A percentile compares a stretch with the other conserved stretches of the same genome.
phyloP scores from a whole-genome alignment of 441 rosid genomes.

The Pelargonium myrrhifolium region DNA sequence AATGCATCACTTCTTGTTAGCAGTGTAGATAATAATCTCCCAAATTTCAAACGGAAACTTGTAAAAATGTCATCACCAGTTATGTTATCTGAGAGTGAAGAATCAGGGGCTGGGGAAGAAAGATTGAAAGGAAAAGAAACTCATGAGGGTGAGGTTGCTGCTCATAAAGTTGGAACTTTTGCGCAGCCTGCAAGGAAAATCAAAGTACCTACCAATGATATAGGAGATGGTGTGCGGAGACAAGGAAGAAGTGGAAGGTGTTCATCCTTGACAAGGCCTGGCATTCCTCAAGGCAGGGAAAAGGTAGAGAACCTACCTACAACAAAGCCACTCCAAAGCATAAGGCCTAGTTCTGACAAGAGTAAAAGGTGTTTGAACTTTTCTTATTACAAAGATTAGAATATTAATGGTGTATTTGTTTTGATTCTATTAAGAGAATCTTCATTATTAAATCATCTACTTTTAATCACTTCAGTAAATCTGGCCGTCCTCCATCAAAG shows the following conservation, averaged over 20 bases:
- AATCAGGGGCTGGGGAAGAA: slow-evolving; percentile 74
- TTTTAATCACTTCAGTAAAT: slow-evolving; percentile 50
- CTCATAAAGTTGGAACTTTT: slow-evolving; percentile 45
- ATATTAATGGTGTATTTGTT: neutral
- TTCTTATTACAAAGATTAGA: slow-evolving; percentile 11
- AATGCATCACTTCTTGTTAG: slow-evolving; percentile 38
- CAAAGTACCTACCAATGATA: slow-evolving; percentile 46
- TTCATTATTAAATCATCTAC: slow-evolving; percentile 13
- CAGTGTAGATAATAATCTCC: slow-evolving; percentile 35
- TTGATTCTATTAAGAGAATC: slow-evolving; percentile 9
- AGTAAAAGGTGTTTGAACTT: slow-evolving; percentile 37
- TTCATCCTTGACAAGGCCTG: slow-evolving; percentile 43
- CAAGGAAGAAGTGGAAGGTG: slow-evolving; percentile 72
- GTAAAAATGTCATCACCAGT: slow-evolving; percentile 61
- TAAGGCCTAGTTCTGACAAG: slow-evolving; percentile 56
- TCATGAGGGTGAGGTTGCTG: slow-evolving; percentile 40
- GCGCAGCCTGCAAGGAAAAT: slow-evolving; percentile 46
- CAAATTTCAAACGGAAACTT: slow-evolving; percentile 53
- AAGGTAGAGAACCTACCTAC: slow-evolving; percentile 51
- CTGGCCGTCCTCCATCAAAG: slow-evolving; percentile 69
- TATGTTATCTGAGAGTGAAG: slow-evolving; percentile 80
- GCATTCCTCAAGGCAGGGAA: slow-evolving; percentile 41
- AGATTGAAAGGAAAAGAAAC: slow-evolving; percentile 49
- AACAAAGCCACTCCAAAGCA: slow-evolving; percentile 43
- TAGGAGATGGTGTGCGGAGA: slow-evolving; percentile 60